Evolutionary conservation across 306 rosid species (phyloP), one percentile per base, ranked within the genome.

Genomic region (Crataegus laevigata): DNA sequence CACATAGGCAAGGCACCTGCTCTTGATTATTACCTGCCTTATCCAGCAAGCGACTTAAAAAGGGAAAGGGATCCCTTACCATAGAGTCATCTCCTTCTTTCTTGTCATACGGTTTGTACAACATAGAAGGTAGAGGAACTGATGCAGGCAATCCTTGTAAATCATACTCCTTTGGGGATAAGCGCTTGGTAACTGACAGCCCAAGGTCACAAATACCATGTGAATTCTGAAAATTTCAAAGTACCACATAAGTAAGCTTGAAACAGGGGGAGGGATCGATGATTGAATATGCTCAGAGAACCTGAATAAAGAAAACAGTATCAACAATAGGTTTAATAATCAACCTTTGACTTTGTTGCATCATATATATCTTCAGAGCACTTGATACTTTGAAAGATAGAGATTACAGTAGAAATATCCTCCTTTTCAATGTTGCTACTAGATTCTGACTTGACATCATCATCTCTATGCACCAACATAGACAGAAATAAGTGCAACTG

Each of bases 171-270:
- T 83, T 89, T 75, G 70, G 81, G 75, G 82, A 85, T 66, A 96
- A 54, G 72, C 85, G 86, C 81, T 92, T 90, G 62, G 88, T 85
- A 66, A 92, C 88, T 78, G 96, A 87, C 77, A 92, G 78, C 58
- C 97, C 99, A 71, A 96, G 92, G 85, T 96, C 98, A 85, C 93
- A 89, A 75, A 96, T 88, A 76, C 96, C 98, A 85, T 85, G 86
- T 60, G 97, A 92, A 76, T 83, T 92, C 99, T 96, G 97, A 70
- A 67, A 79, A 84, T 72, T 47, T 71, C 78, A 79, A 77, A 73
- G 66, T 38, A 77, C 73, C 68, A 75, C 28, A 80, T 22, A 74
- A n/a, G 73, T 82, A 69, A 87, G 88, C 57, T 73, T 73, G 28
- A 73, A 24, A 73, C 8, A 24, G 30, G 68, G 32, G 68, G n/a